Percentiles rank a stretch among this genome's conserved stretches.
These are phyloP conservation scores for Aspergillus eucalypticola DNA, from an alignment of 2,329 filamentous ascomycete species.

Conservation along the genomic window DNA sequence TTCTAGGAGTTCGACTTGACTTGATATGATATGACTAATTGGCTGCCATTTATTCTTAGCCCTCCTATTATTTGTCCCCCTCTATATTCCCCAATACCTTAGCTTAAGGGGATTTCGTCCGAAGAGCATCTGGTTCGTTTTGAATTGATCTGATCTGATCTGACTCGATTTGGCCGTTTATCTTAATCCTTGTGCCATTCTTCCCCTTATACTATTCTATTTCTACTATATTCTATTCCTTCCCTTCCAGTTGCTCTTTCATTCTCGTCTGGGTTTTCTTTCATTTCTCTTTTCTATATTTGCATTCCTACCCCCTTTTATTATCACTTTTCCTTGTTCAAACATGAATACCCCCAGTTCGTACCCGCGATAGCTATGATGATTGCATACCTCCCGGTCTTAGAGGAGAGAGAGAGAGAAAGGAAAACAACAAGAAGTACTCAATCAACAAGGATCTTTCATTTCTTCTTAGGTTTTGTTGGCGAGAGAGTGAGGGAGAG, in stretches of 20 bases:
- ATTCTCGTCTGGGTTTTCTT: not conserved
- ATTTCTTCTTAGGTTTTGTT: not conserved
- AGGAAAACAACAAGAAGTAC: not conserved
- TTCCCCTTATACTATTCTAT: not conserved
- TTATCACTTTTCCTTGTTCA: not conserved
- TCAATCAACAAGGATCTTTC: not conserved
- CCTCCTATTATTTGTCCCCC: slow-evolving; percentile 1
- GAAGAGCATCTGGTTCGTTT: not conserved
- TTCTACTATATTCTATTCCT: not conserved
- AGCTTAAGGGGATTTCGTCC: not conserved
- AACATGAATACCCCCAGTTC: not conserved
- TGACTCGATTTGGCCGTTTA: slow-evolving; percentile 3
- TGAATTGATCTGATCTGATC: not conserved
- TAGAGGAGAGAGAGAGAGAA: not conserved
- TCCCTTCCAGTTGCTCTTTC: not conserved
- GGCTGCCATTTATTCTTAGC: not conserved
- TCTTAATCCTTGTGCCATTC: slow-evolving; percentile 8
- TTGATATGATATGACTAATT: not conserved
- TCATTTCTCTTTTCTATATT: slow-evolving; percentile 12
- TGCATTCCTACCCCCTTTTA: slow-evolving; percentile 2
- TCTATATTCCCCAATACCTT: slow-evolving; percentile 7
- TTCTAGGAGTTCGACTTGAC: slow-evolving; percentile 9
- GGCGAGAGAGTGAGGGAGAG: not conserved
- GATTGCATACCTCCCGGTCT: not conserved
- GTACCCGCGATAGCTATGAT: slow-evolving; percentile 3